Evolutionary conservation across 2,329 filamentous ascomycete species (phyloP), one percentile per base, ranked within the genome.

Genomic region (Colletotrichum phormii): DNA sequence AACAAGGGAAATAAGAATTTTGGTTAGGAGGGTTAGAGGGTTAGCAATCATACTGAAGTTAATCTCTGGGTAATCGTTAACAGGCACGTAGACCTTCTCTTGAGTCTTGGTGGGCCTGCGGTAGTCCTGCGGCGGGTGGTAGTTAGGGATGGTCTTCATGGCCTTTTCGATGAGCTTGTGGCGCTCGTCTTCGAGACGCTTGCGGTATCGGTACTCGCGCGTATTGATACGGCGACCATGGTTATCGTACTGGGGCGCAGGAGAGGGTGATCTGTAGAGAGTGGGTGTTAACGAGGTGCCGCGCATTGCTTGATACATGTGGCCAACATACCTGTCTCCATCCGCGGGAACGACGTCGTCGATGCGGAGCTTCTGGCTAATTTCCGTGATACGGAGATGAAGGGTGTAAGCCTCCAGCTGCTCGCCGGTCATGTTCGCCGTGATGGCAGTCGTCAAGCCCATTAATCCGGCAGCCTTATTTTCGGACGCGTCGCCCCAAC

Each of bases 41-140:
- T 98, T 98, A 98, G 95, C 93, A 95, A 97, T 96, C 96, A 96
- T 98, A 99, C 97, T 99, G 95, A 99, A 99, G 93, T 99, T 99
- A 92, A 99, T 98, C 86, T 99, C 97, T 89, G 97, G 97, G 85
- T 99, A 99, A 86, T 99, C 97, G 91, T 99, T 99, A 88, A 99
- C 97, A 84, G 97, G 97, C 84, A 99, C 97, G 84, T 99, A 99
- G 93, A 99, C 97, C 90, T 99, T 99, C 90, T 99, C 97, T 87
- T 99, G 97, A 82, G 97, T 99, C 93, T 99, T 99, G 84, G 96
- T 98, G 75, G 97, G 97, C 80, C 97, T 94, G 84, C 97, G 95
- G 85, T 99, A 99, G 84, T 99, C 97, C 89, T 96, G 94, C 72
- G 97, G 97, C 80, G 97, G 97, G 83, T 98, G 95, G 84, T 99